Evolutionary conservation across 2,329 filamentous ascomycete species (phyloP).

Genomic region (Trichoderma arundinaceum): DNA sequence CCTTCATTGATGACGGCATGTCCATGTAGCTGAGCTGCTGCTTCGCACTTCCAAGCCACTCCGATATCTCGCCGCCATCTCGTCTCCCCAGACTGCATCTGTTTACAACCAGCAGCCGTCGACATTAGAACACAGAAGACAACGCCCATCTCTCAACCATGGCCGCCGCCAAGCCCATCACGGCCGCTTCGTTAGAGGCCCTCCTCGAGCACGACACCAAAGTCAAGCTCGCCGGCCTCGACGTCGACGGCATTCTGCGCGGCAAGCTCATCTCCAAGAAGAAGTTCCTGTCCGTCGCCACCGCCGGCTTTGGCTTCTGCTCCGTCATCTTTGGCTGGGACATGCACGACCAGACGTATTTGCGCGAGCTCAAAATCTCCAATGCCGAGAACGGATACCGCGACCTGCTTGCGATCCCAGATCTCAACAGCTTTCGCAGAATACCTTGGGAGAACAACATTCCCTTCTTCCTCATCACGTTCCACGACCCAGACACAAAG

Average conservation of each 20-base stretch:
- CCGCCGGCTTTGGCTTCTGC: constrained; percentile 88
- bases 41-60: too few relatives aligned
- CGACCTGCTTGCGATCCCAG: constrained; percentile 81
- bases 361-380: constrained; percentile 81
- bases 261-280: constrained; percentile 92
- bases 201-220: constrained; percentile 74
- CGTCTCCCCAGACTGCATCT: too few relatives aligned
- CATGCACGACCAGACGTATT: constrained; percentile 93
- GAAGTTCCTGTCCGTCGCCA: constrained; percentile 86
- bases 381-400: constrained; percentile 91
- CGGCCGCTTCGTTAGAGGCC: constrained; percentile 66
- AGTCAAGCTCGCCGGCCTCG: constrained; percentile 86
- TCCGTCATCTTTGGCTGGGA: constrained; percentile 96
- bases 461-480: constrained; percentile 84
- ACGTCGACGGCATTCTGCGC: constrained; percentile 85
- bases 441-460: constrained; percentile 92
- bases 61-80: too few relatives aligned
- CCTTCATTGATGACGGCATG: too few relatives aligned
- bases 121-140: too few relatives aligned
- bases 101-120: too few relatives aligned
- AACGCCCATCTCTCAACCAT: background rate
- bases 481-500: constrained; percentile 79
- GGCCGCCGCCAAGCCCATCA: constrained; percentile 48
- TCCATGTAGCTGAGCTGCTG: too few relatives aligned
- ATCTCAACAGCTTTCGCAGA: constrained; percentile 76